These are phyloP conservation scores for Penicillium sp. DNA, from an alignment of 2,329 filamentous ascomycete genomes.

Conservation along the genomic window DNA sequence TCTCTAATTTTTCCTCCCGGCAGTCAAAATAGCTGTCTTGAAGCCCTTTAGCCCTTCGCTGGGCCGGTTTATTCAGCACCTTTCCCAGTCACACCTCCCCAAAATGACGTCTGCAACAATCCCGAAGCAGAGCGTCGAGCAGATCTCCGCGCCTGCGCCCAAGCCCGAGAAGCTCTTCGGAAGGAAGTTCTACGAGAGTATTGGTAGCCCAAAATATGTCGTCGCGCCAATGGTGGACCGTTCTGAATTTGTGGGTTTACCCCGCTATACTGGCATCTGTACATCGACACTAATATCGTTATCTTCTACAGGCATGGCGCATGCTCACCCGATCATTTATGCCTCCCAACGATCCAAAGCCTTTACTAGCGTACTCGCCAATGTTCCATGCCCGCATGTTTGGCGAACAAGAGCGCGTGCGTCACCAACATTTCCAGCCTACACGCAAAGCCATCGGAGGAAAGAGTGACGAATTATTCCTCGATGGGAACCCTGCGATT, in stretches of 20 bases:
- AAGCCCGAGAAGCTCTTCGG: conserved; percentile 66
- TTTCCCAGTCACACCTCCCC: conserved; percentile 6
- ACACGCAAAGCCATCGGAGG: conserved; percentile 38
- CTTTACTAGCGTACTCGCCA: conserved; percentile 82
- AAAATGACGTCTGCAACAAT: conserved; percentile 29
- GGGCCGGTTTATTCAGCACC: conserved; percentile 24
- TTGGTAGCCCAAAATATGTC: conserved; percentile 85
- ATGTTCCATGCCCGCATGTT: conserved; percentile 96
- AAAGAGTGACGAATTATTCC: conserved; percentile 47
- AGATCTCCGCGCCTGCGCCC: conserved; percentile 17
- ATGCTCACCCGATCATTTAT: conserved; percentile 94
- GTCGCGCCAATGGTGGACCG: conserved; percentile 98
- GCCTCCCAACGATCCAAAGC: conserved; percentile 58
- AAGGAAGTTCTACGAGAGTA: conserved; percentile 87
- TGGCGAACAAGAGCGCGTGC: conserved; percentile 69
- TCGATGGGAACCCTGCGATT: conserved; percentile 80
- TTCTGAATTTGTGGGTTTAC: conserved; percentile 78
- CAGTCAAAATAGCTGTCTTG: conserved; percentile 32
- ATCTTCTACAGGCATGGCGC: conserved; percentile 73
- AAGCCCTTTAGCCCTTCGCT: conserved; percentile 27
- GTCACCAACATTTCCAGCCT: conserved; percentile 76
- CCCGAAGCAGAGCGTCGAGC: conserved; percentile 19
- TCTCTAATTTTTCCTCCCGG: conserved; percentile 1
- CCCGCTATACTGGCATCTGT: conserved; percentile 1
- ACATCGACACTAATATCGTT: conserved; percentile 13